A percentile compares a stretch with the other conserved stretches of the same genome.
Conservation (phyloP, 2,329 filamentous ascomycete species). For the Apiospora arundinis region DNA sequence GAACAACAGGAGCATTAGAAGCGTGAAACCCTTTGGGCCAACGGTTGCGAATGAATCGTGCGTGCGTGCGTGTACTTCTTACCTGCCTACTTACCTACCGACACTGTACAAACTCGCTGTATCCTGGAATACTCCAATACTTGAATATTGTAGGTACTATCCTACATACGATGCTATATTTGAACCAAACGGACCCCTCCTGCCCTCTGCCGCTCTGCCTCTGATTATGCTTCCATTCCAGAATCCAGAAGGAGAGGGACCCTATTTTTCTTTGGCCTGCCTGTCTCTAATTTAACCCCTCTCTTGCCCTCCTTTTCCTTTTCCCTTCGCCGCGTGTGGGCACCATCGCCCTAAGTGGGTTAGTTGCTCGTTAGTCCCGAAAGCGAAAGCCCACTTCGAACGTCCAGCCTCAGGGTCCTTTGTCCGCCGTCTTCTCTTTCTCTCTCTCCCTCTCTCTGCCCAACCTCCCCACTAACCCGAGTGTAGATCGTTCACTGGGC, state of each 20-base stretch:
- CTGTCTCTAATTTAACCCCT: constrained; percentile 15
- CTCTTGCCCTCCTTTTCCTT: constrained; percentile 8
- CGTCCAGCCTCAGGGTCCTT: constrained; percentile 15
- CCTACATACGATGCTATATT: background rate
- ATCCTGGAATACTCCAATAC: background rate
- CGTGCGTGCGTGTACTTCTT: background rate
- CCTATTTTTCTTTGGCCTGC: constrained; percentile 2
- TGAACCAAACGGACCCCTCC: background rate
- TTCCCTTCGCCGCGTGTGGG: constrained; percentile 16
- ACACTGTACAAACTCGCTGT: background rate
- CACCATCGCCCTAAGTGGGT: background rate
- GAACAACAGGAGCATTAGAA: background rate
- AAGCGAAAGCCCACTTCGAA: constrained; percentile 1
- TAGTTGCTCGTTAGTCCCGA: constrained; percentile 16
- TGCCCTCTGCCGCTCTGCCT: background rate
- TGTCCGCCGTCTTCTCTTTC: background rate
- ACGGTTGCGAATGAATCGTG: constrained; percentile 4
- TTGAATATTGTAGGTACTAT: background rate
- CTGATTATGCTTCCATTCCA: constrained; percentile 15
- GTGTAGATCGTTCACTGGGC: too few relatives aligned
- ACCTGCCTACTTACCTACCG: background rate
- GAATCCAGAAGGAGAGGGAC: constrained; percentile 1
- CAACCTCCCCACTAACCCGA: too few relatives aligned
- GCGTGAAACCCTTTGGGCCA: constrained; percentile 1
- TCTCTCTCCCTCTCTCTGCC: background rate